phyloP scores from a whole-genome alignment of 768 basidiomycete species.

The Termitomyces sp. region DNA sequence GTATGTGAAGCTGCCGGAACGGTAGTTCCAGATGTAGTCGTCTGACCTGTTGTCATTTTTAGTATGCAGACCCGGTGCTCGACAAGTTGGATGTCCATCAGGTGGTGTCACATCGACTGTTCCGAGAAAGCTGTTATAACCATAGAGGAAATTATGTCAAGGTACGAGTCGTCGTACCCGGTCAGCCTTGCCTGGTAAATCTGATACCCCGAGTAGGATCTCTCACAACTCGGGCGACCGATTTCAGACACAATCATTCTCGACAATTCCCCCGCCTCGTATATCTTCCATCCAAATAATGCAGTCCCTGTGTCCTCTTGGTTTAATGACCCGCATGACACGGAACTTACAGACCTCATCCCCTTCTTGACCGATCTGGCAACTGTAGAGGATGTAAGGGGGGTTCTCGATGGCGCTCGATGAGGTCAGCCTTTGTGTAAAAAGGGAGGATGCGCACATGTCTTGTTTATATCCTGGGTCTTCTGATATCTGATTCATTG shows the following conservation, averaged over 20 bases:
- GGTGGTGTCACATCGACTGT: slow-evolving; percentile 91
- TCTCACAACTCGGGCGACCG: slow-evolving; percentile 94
- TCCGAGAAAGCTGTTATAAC: slow-evolving; percentile 98
- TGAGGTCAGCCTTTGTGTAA: slow-evolving; percentile 28
- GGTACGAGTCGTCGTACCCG: slow-evolving; percentile 39
- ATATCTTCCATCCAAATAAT: slow-evolving; percentile 99
- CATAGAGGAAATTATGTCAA: slow-evolving; percentile 99
- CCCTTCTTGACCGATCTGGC: slow-evolving; percentile 91
- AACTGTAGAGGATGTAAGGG: slow-evolving; percentile 86
- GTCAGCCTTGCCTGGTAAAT: neutral
- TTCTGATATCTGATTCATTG: slow-evolving; percentile 14
- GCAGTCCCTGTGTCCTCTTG: slow-evolving; percentile 98
- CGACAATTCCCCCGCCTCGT: slow-evolving; percentile 98
- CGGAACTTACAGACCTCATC: slow-evolving; percentile 92
- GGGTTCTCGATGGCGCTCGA: slow-evolving; percentile 84
- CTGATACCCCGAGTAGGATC: slow-evolving; percentile 56
- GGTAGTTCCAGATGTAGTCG: slow-evolving; percentile 4
- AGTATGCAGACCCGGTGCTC: slow-evolving; percentile 98
- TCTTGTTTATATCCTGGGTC: slow-evolving; percentile 16
- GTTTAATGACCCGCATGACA: slow-evolving; percentile 99
- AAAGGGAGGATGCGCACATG: slow-evolving; percentile 15
- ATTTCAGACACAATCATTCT: slow-evolving; percentile 95
- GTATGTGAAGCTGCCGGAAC: slow-evolving; percentile 39
- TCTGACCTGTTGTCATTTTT: slow-evolving; percentile 14
- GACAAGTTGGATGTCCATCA: slow-evolving; percentile 94